Evolutionary conservation across 768 basidiomycete genomes (phyloP).

Genomic region (Hypholoma fasciculare): DNA sequence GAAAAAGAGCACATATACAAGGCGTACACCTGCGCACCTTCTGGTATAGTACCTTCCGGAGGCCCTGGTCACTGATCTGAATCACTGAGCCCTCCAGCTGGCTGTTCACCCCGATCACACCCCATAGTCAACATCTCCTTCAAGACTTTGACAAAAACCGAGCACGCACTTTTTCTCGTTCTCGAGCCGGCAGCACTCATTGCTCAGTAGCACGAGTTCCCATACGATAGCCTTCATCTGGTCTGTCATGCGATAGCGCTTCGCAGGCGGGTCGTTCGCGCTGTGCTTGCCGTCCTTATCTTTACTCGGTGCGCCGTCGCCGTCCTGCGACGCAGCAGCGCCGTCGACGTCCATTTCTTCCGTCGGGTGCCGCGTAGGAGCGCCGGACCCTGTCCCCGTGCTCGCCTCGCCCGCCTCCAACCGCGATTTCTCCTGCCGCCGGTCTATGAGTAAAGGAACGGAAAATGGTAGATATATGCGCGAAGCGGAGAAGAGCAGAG

Average conservation of each 20-base stretch:
- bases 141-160: background rate
- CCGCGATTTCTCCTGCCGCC: conserved; percentile 56
- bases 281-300: conserved; percentile 27
- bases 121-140: conserved; percentile 1
- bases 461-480: background rate
- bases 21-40: conserved; percentile 42
- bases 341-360: conserved; percentile 47
- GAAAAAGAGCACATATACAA: background rate
- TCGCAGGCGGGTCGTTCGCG: conserved; percentile 63
- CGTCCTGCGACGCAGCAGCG: conserved; percentile 6
- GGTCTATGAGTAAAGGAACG: conserved; percentile 30
- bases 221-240: conserved; percentile 78
- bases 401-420: conserved; percentile 31
- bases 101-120: conserved; percentile 16
- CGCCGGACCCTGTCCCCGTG: conserved; percentile 34
- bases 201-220: conserved; percentile 79
- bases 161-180: conserved; percentile 44
- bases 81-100: conserved; percentile 68
- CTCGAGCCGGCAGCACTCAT: conserved; percentile 72
- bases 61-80: conserved; percentile 78
- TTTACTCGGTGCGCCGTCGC: conserved; percentile 16
- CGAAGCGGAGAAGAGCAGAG: background rate
- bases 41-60: conserved; percentile 79
- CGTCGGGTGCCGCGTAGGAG: conserved; percentile 43
- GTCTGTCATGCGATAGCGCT: conserved; percentile 81